Base-by-base conservation (phyloP, 2,329 filamentous ascomycete genomes). In the Trichoderma pleuroti region DNA sequence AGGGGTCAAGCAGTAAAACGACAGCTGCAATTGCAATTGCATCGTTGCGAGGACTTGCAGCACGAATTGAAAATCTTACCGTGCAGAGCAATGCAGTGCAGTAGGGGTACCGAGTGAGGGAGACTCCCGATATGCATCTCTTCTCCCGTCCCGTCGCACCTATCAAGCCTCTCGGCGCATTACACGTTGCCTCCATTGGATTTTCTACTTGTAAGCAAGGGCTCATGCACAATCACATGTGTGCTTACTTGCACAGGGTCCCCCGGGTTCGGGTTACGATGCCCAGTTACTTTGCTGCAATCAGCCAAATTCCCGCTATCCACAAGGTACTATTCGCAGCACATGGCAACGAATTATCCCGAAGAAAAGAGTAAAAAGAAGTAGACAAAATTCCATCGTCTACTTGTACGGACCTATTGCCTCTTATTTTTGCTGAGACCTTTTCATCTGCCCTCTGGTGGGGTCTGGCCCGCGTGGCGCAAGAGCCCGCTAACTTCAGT, bases 391-490 rank as follows among this genome's bases (percentile, higher is more conserved):
- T n/a, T n/a, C n/a, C n/a, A n/a, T n/a, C n/a, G n/a, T n/a, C n/a
- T n/a, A n/a, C n/a, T n/a, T n/a, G n/a, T n/a, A n/a, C n/a, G n/a
- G n/a, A n/a, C n/a, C n/a, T n/a, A n/a, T n/a, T n/a, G n/a, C n/a
- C n/a, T n/a, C n/a, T n/a, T n/a, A n/a, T n/a, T 49, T 21, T 10
- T 49, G 42, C 42, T 49, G 42, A 49, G 42, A 49, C 42, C 39
- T 49, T 49, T 49, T 49, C 57, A 60, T 60, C 30, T 60, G 10
- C n/a, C 26, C 28, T 67, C 36, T n/a, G 7, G 46, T 52, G 66
- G 56, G 39, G 28, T 24, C 66, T 61, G 28, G 66, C 56, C 66
- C 66, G 56, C 59, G 66, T 68, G 66, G 66, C 66, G 66, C 34
- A 26, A 39, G 26, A 36, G 24, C 21, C 54, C 66, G 56, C 66